Evolutionary conservation across 345 rosid species (phyloP), one percentile per base, ranked within the genome.

Genomic region (Physaria fendleri): DNA sequence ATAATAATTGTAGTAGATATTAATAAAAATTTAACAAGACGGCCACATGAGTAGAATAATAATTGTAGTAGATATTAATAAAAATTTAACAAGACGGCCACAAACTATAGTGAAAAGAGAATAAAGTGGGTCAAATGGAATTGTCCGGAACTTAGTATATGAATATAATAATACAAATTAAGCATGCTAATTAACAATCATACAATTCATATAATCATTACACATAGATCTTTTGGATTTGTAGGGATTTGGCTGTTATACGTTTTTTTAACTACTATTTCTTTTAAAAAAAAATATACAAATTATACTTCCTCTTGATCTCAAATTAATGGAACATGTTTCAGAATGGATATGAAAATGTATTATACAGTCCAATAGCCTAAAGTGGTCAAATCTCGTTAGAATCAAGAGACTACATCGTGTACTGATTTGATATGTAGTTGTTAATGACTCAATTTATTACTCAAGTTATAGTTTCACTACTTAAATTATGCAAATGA

Each of bases 181-280:
- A 59, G 47, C 46, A 59, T 59, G 65, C 60, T 59, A 50, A 50
- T 49, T 29, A 58, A 34, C 55, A 68, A 51, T 42, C 46, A 68
- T 34, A 33, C 38, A n/a, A 9, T 40, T 43, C 47, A 43, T 48
- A 68, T 48, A 68, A 68, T 68, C 66, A 68, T 43, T 42, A 17
- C 17, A 42, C 33, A 43, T 50, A 51, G 30, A 68, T 68, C 61
- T 32, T 50, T 68, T 68, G 40, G 66, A 67, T 59, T 42, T 59
- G 72, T 67, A 46, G 60, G 72, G 72, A 41, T n/a, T n/a, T 50
- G 29, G 6, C 59, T 68, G 44, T 14, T 28, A 29, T 58, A 57
- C 28, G 16, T 51, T 49, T 66, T 57, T 30, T 20, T 46, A 3
- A 4, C 4, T 0, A 3, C n/a, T n/a, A n/a, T n/a, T n/a, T n/a